Base-by-base conservation (phyloP, 2,329 filamentous ascomycete genomes). In the Simplicillium sp. region DNA sequence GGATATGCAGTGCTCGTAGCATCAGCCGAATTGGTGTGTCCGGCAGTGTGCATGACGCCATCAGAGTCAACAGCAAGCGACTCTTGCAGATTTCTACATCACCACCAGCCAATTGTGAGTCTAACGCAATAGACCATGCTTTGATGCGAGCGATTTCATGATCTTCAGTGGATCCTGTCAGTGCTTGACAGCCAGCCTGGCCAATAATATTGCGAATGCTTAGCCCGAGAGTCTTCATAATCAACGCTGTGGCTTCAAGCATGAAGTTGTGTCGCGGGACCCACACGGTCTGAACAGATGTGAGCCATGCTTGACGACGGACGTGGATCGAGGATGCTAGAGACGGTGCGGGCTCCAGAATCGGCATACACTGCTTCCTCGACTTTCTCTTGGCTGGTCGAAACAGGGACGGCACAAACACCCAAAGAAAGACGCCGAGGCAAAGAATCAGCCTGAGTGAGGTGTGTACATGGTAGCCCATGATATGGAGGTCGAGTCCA, bases 41-140 rank as follows among this genome's bases (percentile, higher is more conserved):
- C 11, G 89, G 88, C 2, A 96, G 70, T 1, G 89, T 95, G 17
- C 83, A 82, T 2, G 89, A 94, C 8, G 89, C 88, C 53, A 96
- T 81, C 18, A 96, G 71, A 1, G 89, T 95, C 38, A 96, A 69
- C 0, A 90, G 77, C 28, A 96, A 71, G 38, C 90, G 80, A 59
- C 86, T 88, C 60, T 84, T 88, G 68, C 84, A 94, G 50, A 96
- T 84, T 58, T 94, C 86, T 8, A 82, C 76, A 60, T 96, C 90
- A 12, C 90, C 89, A 34, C 90, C 90, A 9, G 87, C 87, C 15
- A 97, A 73, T 59, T 96, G 90, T 18, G 90, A 88, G 60, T 97
- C 90, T 41, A 96, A 75, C 12, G 89, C 89, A 53, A 95, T 95
- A 29, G 83, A 77, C 90, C 90, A 97, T 0, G 88, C 87, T 64